Evolutionary conservation across 2,329 filamentous ascomycete species (phyloP).

Genomic region (Monosporascus ibericus): DNA sequence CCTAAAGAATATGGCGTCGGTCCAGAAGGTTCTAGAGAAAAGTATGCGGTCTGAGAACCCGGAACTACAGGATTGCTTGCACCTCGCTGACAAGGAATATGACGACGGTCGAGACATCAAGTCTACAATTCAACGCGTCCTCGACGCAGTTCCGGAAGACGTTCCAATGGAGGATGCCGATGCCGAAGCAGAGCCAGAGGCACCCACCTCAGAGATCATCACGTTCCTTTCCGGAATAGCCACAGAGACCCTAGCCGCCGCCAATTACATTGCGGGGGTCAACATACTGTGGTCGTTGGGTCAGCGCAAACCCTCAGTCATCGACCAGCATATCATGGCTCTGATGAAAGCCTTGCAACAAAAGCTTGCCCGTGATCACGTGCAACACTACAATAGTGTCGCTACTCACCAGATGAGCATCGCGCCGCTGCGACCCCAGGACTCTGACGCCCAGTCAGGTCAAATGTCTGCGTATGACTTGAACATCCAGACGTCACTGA

Average conservation of each 20-base stretch:
- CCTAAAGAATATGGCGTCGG: slow-evolving; percentile 63
- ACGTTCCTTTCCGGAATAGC: slow-evolving; percentile 79
- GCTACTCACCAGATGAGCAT: slow-evolving; percentile 44
- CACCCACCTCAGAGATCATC: slow-evolving; percentile 79
- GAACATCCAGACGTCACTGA: slow-evolving; percentile 82
- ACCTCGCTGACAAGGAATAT: slow-evolving; percentile 63
- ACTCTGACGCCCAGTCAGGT: slow-evolving; percentile 46
- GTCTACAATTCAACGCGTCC: slow-evolving; percentile 72
- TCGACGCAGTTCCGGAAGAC: slow-evolving; percentile 82
- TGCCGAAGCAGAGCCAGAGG: slow-evolving; percentile 77
- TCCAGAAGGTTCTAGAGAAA: slow-evolving; percentile 89
- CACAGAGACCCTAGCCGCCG: slow-evolving; percentile 76
- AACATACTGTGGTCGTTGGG: slow-evolving; percentile 92
- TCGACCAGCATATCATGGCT: slow-evolving; percentile 80
- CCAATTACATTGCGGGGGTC: slow-evolving; percentile 79
- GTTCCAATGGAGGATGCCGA: slow-evolving; percentile 68
- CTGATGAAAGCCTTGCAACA: slow-evolving; percentile 91
- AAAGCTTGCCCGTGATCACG: slow-evolving; percentile 90
- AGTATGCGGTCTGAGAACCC: slow-evolving; percentile 80
- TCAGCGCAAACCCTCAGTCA: slow-evolving; percentile 74
- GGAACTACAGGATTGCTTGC: slow-evolving; percentile 89
- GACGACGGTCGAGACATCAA: slow-evolving; percentile 66
- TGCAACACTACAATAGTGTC: slow-evolving; percentile 63
- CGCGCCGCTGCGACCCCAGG: slow-evolving; percentile 37
- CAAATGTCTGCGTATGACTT: slow-evolving; percentile 71